Percentiles rank a stretch among this genome's conserved stretches.
Evolutionary conservation across 2,329 filamentous ascomycete species (phyloP).

Genomic region (Calonectria pseudoreteaudii): DNA sequence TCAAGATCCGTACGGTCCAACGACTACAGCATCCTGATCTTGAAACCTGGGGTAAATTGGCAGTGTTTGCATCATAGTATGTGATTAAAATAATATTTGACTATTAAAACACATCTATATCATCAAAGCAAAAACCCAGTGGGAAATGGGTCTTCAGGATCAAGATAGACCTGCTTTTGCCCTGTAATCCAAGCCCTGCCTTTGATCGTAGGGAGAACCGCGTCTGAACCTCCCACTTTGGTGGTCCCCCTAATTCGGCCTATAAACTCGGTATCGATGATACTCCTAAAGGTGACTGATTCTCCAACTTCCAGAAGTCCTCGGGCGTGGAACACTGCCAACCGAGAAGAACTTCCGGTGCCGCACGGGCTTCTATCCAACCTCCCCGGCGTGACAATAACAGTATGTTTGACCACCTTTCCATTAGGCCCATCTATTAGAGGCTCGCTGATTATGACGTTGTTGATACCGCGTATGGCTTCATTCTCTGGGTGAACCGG

Average conservation of each 20-base stretch:
- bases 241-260: constrained; percentile 51
- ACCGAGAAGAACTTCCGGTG: constrained; percentile 56
- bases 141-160: constrained; percentile 58
- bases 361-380: constrained; percentile 60
- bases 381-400: constrained; percentile 57
- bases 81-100: not conserved
- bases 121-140: constrained; percentile 16
- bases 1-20: not conserved
- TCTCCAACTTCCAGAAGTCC: constrained; percentile 52
- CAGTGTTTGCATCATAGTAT: not conserved
- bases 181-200: constrained; percentile 60
- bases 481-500: constrained; percentile 58
- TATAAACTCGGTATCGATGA: constrained; percentile 57
- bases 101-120: no score
- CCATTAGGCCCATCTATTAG: constrained; percentile 42
- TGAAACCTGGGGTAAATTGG: not conserved
- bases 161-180: constrained; percentile 55
- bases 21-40: not conserved
- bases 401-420: constrained; percentile 49
- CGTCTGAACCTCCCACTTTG: constrained; percentile 52
- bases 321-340: constrained; percentile 56
- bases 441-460: constrained; percentile 52
- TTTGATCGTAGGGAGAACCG: constrained; percentile 54
- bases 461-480: constrained; percentile 54
- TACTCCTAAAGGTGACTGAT: constrained; percentile 52